Evolutionary conservation across 805 yeast genomes (phyloP).

Genomic region (Cyberlindnera euphorbiiphila): DNA sequence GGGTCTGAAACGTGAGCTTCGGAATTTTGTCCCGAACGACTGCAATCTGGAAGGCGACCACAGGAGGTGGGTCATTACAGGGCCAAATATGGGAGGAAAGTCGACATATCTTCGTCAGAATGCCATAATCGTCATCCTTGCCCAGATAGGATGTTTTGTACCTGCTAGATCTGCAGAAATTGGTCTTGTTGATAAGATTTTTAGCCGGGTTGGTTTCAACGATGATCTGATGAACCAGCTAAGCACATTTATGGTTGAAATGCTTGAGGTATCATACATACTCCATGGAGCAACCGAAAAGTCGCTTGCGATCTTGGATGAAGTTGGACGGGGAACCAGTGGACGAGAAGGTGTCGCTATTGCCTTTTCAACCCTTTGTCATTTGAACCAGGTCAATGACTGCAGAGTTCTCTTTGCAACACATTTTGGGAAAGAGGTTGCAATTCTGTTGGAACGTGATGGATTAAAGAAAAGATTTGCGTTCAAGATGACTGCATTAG

Average conservation of each 20-base stretch:
- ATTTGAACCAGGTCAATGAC: slow-evolving; percentile 62
- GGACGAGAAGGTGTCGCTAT: slow-evolving; percentile 96
- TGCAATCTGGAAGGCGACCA: slow-evolving; percentile 50
- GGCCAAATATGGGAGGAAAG: slow-evolving; percentile 98
- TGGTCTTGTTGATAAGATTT: slow-evolving; percentile 82
- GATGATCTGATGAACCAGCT: slow-evolving; percentile 95
- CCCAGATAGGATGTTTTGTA: slow-evolving; percentile 84
- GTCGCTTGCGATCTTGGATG: slow-evolving; percentile 89
- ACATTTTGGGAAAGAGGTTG: slow-evolving; percentile 86
- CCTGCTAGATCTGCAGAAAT: slow-evolving; percentile 78
- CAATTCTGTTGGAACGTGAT: slow-evolving; percentile 60
- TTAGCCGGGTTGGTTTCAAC: slow-evolving; percentile 96
- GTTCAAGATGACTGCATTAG: slow-evolving; percentile 53
- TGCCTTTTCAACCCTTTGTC: slow-evolving; percentile 92
- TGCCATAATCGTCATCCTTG: slow-evolving; percentile 82
- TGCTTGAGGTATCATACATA: slow-evolving; percentile 89
- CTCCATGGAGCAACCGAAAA: slow-evolving; percentile 72
- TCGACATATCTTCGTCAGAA: slow-evolving; percentile 88
- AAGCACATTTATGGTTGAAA: slow-evolving; percentile 94
- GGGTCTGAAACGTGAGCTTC: slow-evolving; percentile 39
- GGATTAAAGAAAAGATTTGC: slow-evolving; percentile 71
- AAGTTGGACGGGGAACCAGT: slow-evolving; percentile 76
- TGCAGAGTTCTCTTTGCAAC: slow-evolving; percentile 92
- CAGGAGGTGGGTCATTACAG: slow-evolving; percentile 77
- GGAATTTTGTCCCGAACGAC: slow-evolving; percentile 77